These are phyloP conservation scores for Quercus phellos DNA, from an alignment of 331 rosid species.

Conservation along the genomic window DNA sequence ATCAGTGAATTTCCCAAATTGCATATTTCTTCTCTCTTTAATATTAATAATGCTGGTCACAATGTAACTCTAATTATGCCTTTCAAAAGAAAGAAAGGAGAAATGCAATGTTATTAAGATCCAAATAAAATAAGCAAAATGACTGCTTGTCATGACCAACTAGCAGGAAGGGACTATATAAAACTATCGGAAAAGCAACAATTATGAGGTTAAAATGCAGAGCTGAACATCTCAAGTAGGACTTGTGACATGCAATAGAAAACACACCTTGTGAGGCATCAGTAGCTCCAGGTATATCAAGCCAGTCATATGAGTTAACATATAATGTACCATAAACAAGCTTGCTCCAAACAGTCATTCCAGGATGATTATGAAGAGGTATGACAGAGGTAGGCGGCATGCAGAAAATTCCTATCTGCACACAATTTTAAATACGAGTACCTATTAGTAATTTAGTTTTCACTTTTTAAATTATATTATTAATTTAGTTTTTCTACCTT, in stretches of 20 bases:
- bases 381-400: conserved; percentile 86
- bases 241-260: conserved; percentile 1
- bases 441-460: background rate
- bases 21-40: too few species aligned
- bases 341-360: conserved; percentile 97
- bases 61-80: background rate
- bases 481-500: background rate
- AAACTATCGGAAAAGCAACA: background rate
- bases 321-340: conserved; percentile 77
- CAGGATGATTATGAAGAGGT: conserved; percentile 97
- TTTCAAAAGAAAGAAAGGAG: background rate
- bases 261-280: conserved; percentile 66
- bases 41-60: background rate
- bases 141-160: background rate
- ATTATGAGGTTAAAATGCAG: background rate
- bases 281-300: conserved; percentile 53
- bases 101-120: background rate
- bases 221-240: conserved; percentile 3
- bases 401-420: conserved; percentile 94
- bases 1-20: too few species aligned
- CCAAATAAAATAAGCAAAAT: background rate
- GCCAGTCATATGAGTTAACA: conserved; percentile 90
- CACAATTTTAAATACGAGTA: background rate
- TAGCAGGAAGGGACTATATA: background rate
- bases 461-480: background rate